These are phyloP conservation scores for Phialophora expanda DNA, from an alignment of 2,329 filamentous ascomycete genomes.

Conservation along the genomic window DNA sequence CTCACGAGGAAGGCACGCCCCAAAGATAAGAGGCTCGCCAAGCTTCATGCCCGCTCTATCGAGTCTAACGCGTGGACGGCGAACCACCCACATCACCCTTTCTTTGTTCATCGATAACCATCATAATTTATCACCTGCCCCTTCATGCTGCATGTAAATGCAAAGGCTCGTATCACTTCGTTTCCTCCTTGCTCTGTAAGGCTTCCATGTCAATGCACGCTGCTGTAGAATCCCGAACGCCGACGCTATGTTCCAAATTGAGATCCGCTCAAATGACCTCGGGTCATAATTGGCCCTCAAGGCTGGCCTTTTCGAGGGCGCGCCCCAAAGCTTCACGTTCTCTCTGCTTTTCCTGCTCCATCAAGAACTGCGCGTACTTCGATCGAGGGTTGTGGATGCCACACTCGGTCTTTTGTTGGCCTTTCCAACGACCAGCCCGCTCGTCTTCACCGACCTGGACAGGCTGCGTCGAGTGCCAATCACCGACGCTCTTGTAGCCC, in stretches of 20 bases:
- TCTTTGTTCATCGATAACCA: constrained; percentile 12
- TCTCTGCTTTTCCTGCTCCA: constrained; percentile 72
- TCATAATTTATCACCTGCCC: constrained; percentile 16
- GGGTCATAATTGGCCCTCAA: constrained; percentile 19
- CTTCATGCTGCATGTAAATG: constrained; percentile 10
- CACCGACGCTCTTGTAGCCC: constrained; percentile 97
- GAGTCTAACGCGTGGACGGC: not conserved
- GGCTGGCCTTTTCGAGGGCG: constrained; percentile 44
- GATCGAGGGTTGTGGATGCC: constrained; percentile 98
- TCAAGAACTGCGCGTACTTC: constrained; percentile 84
- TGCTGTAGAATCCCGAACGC: constrained; percentile 34
- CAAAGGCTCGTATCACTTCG: constrained; percentile 27
- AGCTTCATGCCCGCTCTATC: not conserved
- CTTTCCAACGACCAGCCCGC: constrained; percentile 95
- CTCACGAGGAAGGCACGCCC: not conserved
- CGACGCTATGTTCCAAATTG: constrained; percentile 37
- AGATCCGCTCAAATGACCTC: not conserved
- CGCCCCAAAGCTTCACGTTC: constrained; percentile 61
- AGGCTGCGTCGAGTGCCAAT: constrained; percentile 96
- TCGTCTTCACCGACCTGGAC: constrained; percentile 93
- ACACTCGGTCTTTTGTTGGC: constrained; percentile 93
- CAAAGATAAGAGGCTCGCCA: constrained; percentile 2
- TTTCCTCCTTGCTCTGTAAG: constrained; percentile 15
- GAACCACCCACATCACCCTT: not conserved
- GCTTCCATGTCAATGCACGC: constrained; percentile 20